Evolutionary conservation across 2,329 filamentous ascomycete species (phyloP), one percentile per base, ranked within the genome.

Genomic region (Neodidymelliopsis sp.): DNA sequence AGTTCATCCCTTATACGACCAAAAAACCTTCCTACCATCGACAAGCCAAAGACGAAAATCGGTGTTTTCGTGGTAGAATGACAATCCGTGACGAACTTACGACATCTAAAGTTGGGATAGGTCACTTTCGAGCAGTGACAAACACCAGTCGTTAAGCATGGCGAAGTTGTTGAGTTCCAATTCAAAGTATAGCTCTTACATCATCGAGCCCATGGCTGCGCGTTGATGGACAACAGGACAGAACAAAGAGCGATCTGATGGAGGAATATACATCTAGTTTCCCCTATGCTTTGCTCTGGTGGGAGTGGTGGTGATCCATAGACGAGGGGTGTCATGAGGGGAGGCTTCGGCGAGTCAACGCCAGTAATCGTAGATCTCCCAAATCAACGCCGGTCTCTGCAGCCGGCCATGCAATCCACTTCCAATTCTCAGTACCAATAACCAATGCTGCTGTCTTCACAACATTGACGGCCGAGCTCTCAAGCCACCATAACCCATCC

Each of bases 351-450:
- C 47, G 41, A 31, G 31, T 28, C 8, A 29, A 28, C 19, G 22
- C 22, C 4, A 34, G 16, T 19, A 28, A 22, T 38, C 52, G 49
- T 29, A 64, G 35, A 31, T 8, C 37, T 9, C 60, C 35, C 22
- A 66, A 41, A 31, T 68, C 54, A 10, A 65, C 23, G 4, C 58
- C 56, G 11, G 61, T 23, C 20, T 34, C 44, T 10, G 40, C 27
- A 6, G 54, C 57, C 23, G 66, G 62, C 65, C 65, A 67, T 35
- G 51, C 41, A 28, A 70, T 59, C 44, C 58, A 65, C 9, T 51
- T 23, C 55, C 58, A 61, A 25, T 63, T 60, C 2, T 60, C 44
- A 31, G 59, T 48, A 5, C 61, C 60, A 37, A 65, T 46, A 1
- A 64, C 51, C 19, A 65, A 42, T 24, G 66, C 65, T 19, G 64